Conservation (phyloP, 2,329 filamentous ascomycete genomes). For the Monilinia fructicola region DNA sequence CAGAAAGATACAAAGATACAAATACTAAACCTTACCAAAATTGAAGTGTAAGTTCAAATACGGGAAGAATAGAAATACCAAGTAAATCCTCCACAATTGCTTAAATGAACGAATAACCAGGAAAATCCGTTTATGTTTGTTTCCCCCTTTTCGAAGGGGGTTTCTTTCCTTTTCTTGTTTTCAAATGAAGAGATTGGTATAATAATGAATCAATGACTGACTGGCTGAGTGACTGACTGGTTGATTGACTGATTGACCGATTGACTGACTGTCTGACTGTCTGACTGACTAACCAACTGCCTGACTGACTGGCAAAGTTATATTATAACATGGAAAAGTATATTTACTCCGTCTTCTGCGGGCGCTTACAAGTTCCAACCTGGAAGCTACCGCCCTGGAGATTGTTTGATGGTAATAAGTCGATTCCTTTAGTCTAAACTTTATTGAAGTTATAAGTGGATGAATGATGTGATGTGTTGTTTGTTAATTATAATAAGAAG, state of each 20-base stretch:
- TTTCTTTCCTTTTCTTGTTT: not conserved
- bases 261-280: too few species aligned
- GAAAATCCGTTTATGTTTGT: not conserved
- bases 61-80: not conserved
- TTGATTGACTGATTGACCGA: too few species aligned
- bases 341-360: not conserved
- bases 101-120: not conserved
- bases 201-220: too few species aligned
- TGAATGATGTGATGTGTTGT: not conserved
- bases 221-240: too few species aligned
- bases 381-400: too few species aligned
- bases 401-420: not conserved
- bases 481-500: too few species aligned
- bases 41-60: not conserved
- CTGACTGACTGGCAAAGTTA: too few species aligned
- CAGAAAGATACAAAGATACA: too few species aligned
- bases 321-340: not conserved
- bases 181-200: too few species aligned
- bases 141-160: too few species aligned
- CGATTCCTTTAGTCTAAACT: not conserved
- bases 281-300: too few species aligned
- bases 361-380: not conserved
- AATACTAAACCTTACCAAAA: slow-evolving; percentile 11
- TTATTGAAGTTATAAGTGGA: not conserved
- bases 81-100: not conserved